Conservation (phyloP, 495 filamentous ascomycete genomes). For the Podospora tetraspora region DNA sequence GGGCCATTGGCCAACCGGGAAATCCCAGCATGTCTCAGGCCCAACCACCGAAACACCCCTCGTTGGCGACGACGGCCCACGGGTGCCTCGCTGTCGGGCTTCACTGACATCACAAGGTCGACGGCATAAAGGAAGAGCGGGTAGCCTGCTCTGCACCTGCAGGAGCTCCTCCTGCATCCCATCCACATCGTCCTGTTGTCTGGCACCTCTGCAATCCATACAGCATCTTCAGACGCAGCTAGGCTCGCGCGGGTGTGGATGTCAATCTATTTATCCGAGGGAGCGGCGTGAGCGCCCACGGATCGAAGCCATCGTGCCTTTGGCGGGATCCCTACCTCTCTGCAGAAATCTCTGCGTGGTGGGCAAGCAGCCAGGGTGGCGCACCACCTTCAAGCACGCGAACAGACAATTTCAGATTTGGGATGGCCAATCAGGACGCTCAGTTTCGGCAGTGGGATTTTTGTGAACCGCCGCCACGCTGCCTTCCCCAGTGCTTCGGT, state of each 20-base stretch:
- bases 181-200: neutral
- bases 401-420: neutral
- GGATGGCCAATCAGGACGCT: neutral
- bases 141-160: neutral
- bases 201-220: neutral
- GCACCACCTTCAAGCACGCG: neutral
- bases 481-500: neutral
- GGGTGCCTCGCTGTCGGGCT: neutral
- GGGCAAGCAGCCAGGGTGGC: neutral
- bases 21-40: conserved; percentile 1
- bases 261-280: conserved; percentile 2
- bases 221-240: neutral
- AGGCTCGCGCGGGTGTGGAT: neutral
- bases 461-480: neutral
- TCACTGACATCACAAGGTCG: neutral
- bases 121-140: neutral
- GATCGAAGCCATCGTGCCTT: conserved; percentile 2
- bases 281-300: neutral
- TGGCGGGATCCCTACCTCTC: neutral
- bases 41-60: conserved; percentile 4
- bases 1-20: conserved; percentile 17
- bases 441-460: neutral
- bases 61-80: neutral
- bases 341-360: neutral
- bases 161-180: neutral